Evolutionary conservation across 805 yeast genomes (phyloP), one percentile per base, ranked within the genome.

Genomic region (Torulaspora gathmanii): DNA sequence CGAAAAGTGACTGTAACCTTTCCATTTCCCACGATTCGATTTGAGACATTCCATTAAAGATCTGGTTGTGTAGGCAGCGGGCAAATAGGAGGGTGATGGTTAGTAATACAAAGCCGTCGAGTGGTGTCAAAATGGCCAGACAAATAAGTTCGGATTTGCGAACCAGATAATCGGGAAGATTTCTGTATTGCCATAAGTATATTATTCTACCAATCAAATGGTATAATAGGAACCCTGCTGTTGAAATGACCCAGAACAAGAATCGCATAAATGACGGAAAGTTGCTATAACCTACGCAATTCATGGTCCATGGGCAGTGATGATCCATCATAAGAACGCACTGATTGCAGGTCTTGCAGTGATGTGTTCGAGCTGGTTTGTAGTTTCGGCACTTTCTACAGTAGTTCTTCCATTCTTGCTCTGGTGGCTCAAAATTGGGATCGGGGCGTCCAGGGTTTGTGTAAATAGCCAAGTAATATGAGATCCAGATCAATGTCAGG

Each of bases 11-110:
- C 42, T 80, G 88, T 1, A 87, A 71, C 53, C 98, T 74, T 53
- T 93, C 98, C 64, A 71, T 64, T 57, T 91, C 98, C 99, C 99
- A 91, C 2, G 75, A 70, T 67, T 91, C 99, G 42, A 91, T 90
- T 60, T 87, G 95, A 1, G 97, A 82, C 76, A 78, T 82, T 20
- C 96, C 96, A 23, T 71, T 65, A 40, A 77, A 60, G 1, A 75
- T 51, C 50, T 79, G 69, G 57, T 80, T 79, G 31, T 70, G 61
- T 1, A 83, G 13, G 43, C 89, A 82, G 54, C 96, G 72, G 1
- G 81, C 37, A 15, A 80, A 69, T 44, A 93, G 69, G 3, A 85
- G 53, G 0, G 72, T 58, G 2, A 93, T 75, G 0, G 90, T 72
- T 26, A 82, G 57, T 15, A 76, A 60, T 0, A 91, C 83, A 52